phyloP scores from a whole-genome alignment of 331 rosid genomes.

The Telfairia occidentalis region DNA sequence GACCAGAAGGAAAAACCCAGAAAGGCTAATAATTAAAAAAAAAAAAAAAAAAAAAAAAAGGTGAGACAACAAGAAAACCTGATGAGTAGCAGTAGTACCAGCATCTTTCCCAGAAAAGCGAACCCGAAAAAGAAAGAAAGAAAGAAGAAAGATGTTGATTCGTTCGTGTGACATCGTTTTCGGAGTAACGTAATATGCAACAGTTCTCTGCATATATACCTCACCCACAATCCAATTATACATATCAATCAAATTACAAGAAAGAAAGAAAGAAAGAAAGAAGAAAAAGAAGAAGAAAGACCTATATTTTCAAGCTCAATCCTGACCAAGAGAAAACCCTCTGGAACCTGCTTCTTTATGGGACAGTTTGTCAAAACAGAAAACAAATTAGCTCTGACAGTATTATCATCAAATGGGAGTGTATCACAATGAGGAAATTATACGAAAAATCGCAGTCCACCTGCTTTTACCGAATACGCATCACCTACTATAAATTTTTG shows the following conservation, averaged over 20 bases:
- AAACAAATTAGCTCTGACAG: conserved; percentile 40
- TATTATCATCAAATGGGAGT: conserved; percentile 13
- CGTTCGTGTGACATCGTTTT: conserved; percentile 14
- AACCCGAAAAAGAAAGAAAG: background rate
- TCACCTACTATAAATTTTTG: conserved; percentile 21
- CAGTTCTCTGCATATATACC: conserved; percentile 27
- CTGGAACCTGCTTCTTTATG: conserved; percentile 31
- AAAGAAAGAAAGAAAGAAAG: conserved; percentile 24
- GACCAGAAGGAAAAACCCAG: conserved; percentile 20
- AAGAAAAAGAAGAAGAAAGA: conserved; percentile 18
- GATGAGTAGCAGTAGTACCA: conserved; percentile 15
- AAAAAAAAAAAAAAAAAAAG: too few species aligned
- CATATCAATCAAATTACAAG: conserved; percentile 38
- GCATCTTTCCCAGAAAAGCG: conserved; percentile 19
- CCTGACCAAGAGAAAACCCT: conserved; percentile 27
- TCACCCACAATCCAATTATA: conserved; percentile 37
- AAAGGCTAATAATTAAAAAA: conserved; percentile 6
- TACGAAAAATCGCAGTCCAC: conserved; percentile 12
- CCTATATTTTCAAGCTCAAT: conserved; percentile 45
- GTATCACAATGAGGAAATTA: conserved; percentile 1
- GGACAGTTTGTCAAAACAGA: conserved; percentile 31
- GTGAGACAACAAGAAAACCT: conserved; percentile 14
- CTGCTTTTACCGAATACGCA: conserved; percentile 32
- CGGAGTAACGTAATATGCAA: conserved; percentile 12
- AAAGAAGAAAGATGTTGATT: conserved; percentile 3